A percentile compares a stretch with the other conserved stretches of the same genome.
phyloP scores from a whole-genome alignment of 768 basidiomycete genomes.

The Leccinum aurantiacum region DNA sequence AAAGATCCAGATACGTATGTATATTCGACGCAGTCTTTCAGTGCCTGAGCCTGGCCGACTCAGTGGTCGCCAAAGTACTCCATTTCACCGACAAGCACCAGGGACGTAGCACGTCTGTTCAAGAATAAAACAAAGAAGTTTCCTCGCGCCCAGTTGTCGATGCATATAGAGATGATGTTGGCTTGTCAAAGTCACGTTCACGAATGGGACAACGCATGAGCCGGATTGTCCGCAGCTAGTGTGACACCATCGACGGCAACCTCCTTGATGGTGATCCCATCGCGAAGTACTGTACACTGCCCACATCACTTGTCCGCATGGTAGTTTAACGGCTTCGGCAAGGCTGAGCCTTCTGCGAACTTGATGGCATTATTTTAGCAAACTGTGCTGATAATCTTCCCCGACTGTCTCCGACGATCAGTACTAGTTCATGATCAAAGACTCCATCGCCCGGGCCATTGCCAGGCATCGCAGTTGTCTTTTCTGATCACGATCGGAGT shows the following conservation, averaged over 20 bases:
- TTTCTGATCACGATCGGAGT: too few relatives aligned
- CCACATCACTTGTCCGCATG: background rate
- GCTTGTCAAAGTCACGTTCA: background rate
- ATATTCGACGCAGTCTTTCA: too few relatives aligned
- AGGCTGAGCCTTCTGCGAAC: background rate
- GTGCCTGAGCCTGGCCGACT: too few relatives aligned
- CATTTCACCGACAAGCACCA: background rate
- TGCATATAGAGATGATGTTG: background rate
- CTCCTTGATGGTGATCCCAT: background rate
- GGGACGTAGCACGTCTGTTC: background rate
- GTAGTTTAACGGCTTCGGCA: background rate
- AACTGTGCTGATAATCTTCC: background rate
- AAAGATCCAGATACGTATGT: too few relatives aligned
- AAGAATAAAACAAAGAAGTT: background rate
- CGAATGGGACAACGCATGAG: background rate
- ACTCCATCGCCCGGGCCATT: background rate
- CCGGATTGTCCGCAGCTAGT: background rate
- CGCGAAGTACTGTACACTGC: constrained; percentile 4
- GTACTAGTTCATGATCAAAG: background rate
- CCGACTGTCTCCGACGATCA: background rate
- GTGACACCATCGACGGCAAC: background rate
- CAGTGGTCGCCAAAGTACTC: constrained; percentile 2
- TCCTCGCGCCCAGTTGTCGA: background rate
- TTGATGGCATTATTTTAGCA: background rate
- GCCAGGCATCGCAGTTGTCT: too few relatives aligned